A percentile compares a stretch with the other conserved stretches of the same genome.
phyloP scores from a whole-genome alignment of 495 filamentous ascomycete genomes.

The Extremus antarcticus region DNA sequence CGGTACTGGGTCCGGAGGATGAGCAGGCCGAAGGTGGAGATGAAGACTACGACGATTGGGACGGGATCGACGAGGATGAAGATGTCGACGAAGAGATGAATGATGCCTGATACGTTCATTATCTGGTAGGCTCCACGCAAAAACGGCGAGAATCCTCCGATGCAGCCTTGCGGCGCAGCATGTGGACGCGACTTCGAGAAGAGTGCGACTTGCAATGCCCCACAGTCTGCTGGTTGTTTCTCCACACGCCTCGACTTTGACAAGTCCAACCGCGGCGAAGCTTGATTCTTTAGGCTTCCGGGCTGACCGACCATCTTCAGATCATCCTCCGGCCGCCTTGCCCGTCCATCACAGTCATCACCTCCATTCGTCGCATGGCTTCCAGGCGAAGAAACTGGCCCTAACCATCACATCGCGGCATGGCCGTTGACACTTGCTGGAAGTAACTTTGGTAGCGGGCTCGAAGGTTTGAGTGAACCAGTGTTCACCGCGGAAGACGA shows the following conservation, averaged over 20 bases:
- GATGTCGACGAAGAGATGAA: slow-evolving; percentile 24
- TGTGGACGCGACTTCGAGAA: no score
- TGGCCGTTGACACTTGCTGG: neutral
- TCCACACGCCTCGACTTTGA: neutral
- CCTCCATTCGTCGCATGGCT: no score
- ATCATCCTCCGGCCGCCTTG: no score
- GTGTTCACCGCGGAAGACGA: neutral
- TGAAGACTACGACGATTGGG: slow-evolving; percentile 33
- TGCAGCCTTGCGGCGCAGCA: neutral
- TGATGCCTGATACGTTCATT: slow-evolving; percentile 6
- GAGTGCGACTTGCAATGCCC: no score
- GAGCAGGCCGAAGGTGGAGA: slow-evolving; percentile 43
- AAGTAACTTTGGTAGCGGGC: neutral
- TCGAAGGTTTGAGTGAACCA: neutral
- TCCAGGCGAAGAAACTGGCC: neutral
- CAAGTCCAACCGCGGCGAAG: neutral
- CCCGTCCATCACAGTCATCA: no score
- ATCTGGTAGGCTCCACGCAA: no score
- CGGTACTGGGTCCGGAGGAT: slow-evolving; percentile 43
- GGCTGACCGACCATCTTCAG: no score
- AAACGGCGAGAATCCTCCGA: no score
- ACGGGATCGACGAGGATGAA: slow-evolving; percentile 41
- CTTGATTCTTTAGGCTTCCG: neutral
- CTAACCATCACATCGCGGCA: neutral
- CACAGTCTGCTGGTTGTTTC: neutral